Evolutionary conservation across 306 rosid genomes (phyloP), one percentile per base, ranked within the genome.

Genomic region (Glycyrrhiza uralensis): DNA sequence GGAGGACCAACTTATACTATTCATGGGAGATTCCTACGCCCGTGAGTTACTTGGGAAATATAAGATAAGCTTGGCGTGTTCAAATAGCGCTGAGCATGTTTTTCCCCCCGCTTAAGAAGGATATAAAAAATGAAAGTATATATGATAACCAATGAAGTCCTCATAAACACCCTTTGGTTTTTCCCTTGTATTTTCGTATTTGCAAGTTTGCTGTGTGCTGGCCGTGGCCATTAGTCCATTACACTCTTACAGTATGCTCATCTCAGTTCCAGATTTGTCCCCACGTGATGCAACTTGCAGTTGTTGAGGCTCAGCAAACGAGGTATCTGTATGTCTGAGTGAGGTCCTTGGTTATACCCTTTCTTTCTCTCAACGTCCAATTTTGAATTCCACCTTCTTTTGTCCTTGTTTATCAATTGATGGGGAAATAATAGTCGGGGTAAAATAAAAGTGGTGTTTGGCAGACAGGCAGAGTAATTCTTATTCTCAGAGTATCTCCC

Each of bases 11-110:
- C 11, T 12, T 12, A 35, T 35, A n/a, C n/a, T 38, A 38, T 38
- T 9, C 14, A 38, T 12, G 11, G 45, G 3, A 38, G 36, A 45
- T 60, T 19, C 65, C 26, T 44, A 11, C 19, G 26, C 70, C 75
- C 66, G 55, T 65, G 82, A 76, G 72, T 76, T 76, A 19, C 77
- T 71, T 38, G 78, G 82, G 71, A 72, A 80, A 56, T 42, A 29
- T 3, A 54, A 61, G 56, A 42, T 33, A 42, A 49, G 49, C 12
- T 77, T 80, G 60, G 71, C 85, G 76, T 81, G 83, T 71, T 20
- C 17, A 61, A 65, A 52, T 57, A 46, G 51, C 1, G 5, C 7
- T 54, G 15, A 62, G 6, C 41, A 29, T 30, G 32, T 72, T 44
- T 15, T 55, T 35, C 30, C 58, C 29, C 39, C 69, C 69, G 15